Evolutionary conservation across 2,329 filamentous ascomycete species (phyloP).

Genomic region (Fusarium falciforme): DNA sequence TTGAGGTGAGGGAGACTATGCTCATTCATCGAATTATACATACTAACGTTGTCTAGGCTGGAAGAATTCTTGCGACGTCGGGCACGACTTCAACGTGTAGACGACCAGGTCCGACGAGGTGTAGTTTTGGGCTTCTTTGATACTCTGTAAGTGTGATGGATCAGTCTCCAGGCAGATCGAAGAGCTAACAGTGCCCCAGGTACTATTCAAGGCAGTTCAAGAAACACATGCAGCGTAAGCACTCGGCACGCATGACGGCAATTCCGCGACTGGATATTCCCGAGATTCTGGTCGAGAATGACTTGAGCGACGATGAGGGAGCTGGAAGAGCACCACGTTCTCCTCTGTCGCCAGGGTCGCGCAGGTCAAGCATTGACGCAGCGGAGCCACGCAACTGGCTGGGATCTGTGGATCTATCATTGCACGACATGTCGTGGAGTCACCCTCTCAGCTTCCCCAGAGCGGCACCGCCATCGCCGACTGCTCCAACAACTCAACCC

Average conservation of each 20-base stretch:
- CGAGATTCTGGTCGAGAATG: slow-evolving; percentile 90
- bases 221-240: slow-evolving; percentile 77
- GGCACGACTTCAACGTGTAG: slow-evolving; percentile 89
- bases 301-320: slow-evolving; percentile 61
- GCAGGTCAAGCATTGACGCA: slow-evolving; percentile 43
- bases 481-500: slow-evolving; percentile 58
- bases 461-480: slow-evolving; percentile 54
- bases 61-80: slow-evolving; percentile 95
- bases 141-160: slow-evolving; percentile 71
- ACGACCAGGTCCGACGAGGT: slow-evolving; percentile 91
- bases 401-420: slow-evolving; percentile 56
- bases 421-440: slow-evolving; percentile 46
- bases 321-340: slow-evolving; percentile 36
- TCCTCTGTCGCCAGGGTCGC: slow-evolving; percentile 32
- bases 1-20: slow-evolving; percentile 71
- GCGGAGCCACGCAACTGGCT: slow-evolving; percentile 57
- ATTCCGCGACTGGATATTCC: slow-evolving; percentile 86
- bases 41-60: slow-evolving; percentile 65
- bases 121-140: slow-evolving; percentile 96
- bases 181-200: slow-evolving; percentile 50
- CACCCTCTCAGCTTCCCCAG: slow-evolving; percentile 68
- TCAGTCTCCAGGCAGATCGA: too few species aligned
- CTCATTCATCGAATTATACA: not conserved
- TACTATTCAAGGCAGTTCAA: slow-evolving; percentile 89
- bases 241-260: slow-evolving; percentile 78